Conservation (phyloP, 345 rosid genomes). For the Cochlearia excelsa region DNA sequence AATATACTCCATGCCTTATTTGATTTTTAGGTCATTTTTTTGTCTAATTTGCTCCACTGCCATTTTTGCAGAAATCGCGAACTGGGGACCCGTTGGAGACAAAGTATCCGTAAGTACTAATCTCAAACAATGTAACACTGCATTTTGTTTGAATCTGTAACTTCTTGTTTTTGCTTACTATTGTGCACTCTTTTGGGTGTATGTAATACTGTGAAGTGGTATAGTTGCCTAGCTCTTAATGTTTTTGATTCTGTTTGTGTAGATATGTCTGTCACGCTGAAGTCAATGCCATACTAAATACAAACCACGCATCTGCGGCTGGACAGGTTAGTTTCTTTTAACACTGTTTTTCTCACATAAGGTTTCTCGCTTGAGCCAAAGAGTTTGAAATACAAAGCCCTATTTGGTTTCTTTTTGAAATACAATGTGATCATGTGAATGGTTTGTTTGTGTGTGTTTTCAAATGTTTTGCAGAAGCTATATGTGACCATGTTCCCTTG, state of each 20-base stretch:
- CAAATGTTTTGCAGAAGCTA: slow-evolving; percentile 66
- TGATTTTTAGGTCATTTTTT: neutral
- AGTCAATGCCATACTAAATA: slow-evolving; percentile 93
- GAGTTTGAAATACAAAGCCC: neutral
- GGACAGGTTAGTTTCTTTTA: slow-evolving; percentile 57
- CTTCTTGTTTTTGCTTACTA: no score
- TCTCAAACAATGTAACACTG: slow-evolving; percentile 9
- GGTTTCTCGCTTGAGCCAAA: slow-evolving; percentile 3
- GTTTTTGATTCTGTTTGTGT: slow-evolving; percentile 26
- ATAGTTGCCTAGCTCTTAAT: slow-evolving; percentile 10
- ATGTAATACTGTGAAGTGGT: no score
- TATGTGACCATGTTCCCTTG: slow-evolving; percentile 98
- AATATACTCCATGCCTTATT: no score
- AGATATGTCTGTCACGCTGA: slow-evolving; percentile 99
- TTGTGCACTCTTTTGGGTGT: no score
- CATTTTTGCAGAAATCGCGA: slow-evolving; percentile 67
- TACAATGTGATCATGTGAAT: slow-evolving; percentile 4
- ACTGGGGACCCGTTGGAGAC: slow-evolving; percentile 78
- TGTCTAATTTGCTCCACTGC: neutral
- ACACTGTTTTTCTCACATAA: neutral
- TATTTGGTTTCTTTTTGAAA: neutral
- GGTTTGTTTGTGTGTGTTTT: slow-evolving; percentile 11
- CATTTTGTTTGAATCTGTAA: neutral
- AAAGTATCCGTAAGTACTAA: slow-evolving; percentile 71
- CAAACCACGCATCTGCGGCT: slow-evolving; percentile 84